Evolutionary conservation across 1,284 basidiomycete genomes (phyloP).

Genomic region (Taiwanofungus camphoratus): DNA sequence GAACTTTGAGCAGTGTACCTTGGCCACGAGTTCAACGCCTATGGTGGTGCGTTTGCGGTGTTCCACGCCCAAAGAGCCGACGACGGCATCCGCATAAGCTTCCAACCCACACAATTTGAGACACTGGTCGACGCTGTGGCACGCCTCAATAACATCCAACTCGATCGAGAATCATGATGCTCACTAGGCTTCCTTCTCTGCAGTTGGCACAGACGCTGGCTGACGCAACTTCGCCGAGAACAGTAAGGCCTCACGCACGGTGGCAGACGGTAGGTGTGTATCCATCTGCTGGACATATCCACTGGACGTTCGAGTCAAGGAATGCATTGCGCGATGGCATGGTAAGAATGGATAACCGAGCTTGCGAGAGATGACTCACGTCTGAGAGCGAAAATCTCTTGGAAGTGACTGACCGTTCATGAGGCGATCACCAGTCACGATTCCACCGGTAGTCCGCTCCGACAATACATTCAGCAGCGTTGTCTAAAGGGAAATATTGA

Average conservation of each 20-base stretch:
- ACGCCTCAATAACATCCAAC: not conserved
- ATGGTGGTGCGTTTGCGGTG: slow-evolving; percentile 79
- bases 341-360: no score
- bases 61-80: slow-evolving; percentile 74
- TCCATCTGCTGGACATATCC: slow-evolving; percentile 84
- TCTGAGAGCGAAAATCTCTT: slow-evolving; percentile 69
- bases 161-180: slow-evolving; percentile 14
- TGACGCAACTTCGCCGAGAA: slow-evolving; percentile 85
- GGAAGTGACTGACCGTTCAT: slow-evolving; percentile 75
- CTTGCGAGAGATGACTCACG: no score
- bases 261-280: slow-evolving; percentile 65
- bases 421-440: slow-evolving; percentile 74
- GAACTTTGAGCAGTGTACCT: slow-evolving; percentile 29
- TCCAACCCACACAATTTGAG: slow-evolving; percentile 77
- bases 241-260: slow-evolving; percentile 78
- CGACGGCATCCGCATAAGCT: slow-evolving; percentile 65
- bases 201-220: slow-evolving; percentile 54
- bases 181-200: slow-evolving; percentile 78
- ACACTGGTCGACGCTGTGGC: slow-evolving; percentile 64
- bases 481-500: slow-evolving; percentile 44
- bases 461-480: slow-evolving; percentile 83
- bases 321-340: no score
- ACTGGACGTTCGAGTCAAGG: no score
- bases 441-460: slow-evolving; percentile 71
- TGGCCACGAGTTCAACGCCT: slow-evolving; percentile 77